Base-by-base conservation (phyloP, 2,329 filamentous ascomycete species). In the Hymenoscyphus occultus region DNA sequence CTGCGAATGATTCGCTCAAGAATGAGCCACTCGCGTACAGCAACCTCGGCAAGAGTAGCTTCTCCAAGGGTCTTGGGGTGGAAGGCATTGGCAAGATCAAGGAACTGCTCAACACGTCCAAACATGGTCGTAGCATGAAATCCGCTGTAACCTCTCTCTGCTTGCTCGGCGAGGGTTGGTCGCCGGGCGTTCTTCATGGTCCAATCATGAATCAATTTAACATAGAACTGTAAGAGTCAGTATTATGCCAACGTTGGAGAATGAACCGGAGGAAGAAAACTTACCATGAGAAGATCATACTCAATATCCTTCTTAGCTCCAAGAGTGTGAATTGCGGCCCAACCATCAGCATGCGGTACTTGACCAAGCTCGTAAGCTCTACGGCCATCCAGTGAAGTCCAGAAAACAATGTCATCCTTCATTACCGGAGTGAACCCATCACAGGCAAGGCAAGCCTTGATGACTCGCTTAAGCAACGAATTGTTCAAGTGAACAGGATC, bases 361-460 rank as follows among this genome's bases (percentile, higher is more conserved):
- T 35, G 13, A 58, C 81, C 80, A 69, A 79, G 81, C 28, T 77
- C 74, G 5, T 71, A 73, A 59, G 77, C 77, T 16, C 67, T 57
- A 0, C 79, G 75, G 0, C 69, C 32, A 0, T 72, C 54, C 67
- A 85, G 70, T 16, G 74, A 73, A 2, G 76, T 76, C n/a, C 79
- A 61, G 61, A 70, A 79, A 6, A 82, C 80, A 68, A 89, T 78
- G 69, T 85, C 82, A 70, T 87, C 84, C 76, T 88, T 89, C 78
- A 86, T 84, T n/a, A 81, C 67, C 1, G 83, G 78, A 3, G 84
- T 86, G 73, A 90, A 89, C 1, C 86, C 87, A 1, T 82, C 80
- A 71, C 87, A 90, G 2, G 77, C 75, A 77, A 89, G 80, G 22
- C 82, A 82, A 1, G 84, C 79, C 10, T 76, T 76, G 54, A 80